Base-by-base conservation (phyloP, 345 rosid species). In the Toxicodendron radicans region DNA sequence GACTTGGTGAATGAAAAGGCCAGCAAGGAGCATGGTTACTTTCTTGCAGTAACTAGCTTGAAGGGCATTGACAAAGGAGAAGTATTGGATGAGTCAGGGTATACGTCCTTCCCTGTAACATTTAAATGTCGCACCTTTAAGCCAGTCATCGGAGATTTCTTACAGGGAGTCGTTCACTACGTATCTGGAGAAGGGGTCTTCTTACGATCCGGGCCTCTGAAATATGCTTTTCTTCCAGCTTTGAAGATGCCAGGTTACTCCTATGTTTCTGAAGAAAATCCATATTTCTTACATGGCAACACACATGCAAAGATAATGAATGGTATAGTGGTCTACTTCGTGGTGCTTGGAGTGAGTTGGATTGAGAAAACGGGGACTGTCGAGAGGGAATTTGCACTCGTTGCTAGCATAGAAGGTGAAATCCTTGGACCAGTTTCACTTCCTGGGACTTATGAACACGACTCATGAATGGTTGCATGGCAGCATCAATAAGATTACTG, bases 261-360 rank as follows among this genome's bases (percentile, higher is more conserved):
- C 16, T 80, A 62, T 13, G 56, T 73, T 27, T 45, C 75, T 0
- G 75, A 78, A 7, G 65, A 71, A 33, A 68, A 75, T 11, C 82
- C 82, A 18, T 48, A 51, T 68, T 83, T 77, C 58, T 21, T 80
- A 45, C 78, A 57, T 0, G 63, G 54, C 52, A 2, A 78, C 0
- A 68, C 73, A 18, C 78, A 78, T 33, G 64, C 71, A 8, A 83
- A 73, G 80, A 78, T 83, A 56, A 72, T 75, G 46, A 72, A 53
- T 11, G 75, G 35, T 13, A 70, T 65, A 3, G 76, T 72, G 68
- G 84, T 80, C 56, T 57, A 59, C 48, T 80, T 83, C 73, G 43
- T 62, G 58, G 84, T 80, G 73, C 80, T 78, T 43, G 84, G 10
- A 1, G 84, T 78, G 52, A 78, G 69, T 75, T 80, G 83, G 80